Evolutionary conservation across 331 rosid species (phyloP), one percentile per base, ranked within the genome.

Genomic region (Cydonia oblonga): DNA sequence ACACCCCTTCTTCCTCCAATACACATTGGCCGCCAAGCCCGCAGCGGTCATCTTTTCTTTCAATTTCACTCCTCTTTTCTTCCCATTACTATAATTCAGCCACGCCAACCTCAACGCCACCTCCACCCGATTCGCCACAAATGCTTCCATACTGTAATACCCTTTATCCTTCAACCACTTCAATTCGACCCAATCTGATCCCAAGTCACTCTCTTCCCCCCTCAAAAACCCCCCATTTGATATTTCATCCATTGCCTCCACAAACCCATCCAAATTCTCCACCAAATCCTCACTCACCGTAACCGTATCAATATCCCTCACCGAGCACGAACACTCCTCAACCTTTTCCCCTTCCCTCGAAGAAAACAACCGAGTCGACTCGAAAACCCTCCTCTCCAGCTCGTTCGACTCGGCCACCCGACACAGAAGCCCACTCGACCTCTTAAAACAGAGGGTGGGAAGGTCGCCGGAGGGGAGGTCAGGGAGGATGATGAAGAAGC

Each of bases 1-100:
- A 66, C 96, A 95, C 49, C 98, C 95, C 68, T 88, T 91, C 85
- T 91, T 91, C 89, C 98, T 89, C 96, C 96, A 89, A 83, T 72
- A 89, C 69, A 89, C 89, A 87, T 89, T 89, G 1, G 87, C 80
- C 0, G 88, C 87, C 38, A 87, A 44, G 2, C 91, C 86, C 0
- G 77, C 88, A 0, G 73, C 80, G 8, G 57, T 82, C 51, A 84
- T 46, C 85, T 90, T 93, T 78, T 93, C 97, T 75, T 91, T 95
- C 90, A 91, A 75, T 78, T 88, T 95, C 78, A 85, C 86, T 61
- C 93, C 95, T 75, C 93, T 85, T 79, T 82, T 95, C 76, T 75
- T 91, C 68, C 86, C 96, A 72, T 73, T 80, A 52, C 78, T 71
- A 25, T 78, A 64, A 40, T 74, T 88, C 84, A 95, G 19, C 96